Percentiles rank a stretch among this genome's conserved stretches.
Conservation (phyloP, 2,329 filamentous ascomycete genomes). For the Zasmidium cellare region DNA sequence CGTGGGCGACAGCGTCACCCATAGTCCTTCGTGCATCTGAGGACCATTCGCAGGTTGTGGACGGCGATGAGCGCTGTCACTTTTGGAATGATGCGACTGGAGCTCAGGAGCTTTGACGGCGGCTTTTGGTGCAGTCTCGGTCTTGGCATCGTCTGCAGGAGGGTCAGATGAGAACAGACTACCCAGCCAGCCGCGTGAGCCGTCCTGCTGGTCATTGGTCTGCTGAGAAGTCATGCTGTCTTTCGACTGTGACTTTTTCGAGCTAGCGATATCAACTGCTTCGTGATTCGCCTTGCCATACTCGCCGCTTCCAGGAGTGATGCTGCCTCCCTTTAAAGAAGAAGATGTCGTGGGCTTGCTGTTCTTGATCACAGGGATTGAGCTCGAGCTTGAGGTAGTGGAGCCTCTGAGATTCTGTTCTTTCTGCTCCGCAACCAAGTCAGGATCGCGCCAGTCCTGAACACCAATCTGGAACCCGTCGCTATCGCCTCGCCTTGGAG, state of each 20-base stretch:
- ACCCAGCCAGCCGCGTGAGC: constrained; percentile 27
- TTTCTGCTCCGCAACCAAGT: constrained; percentile 56
- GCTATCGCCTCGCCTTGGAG: constrained; percentile 33
- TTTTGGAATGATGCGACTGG: constrained; percentile 14
- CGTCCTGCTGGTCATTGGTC: constrained; percentile 14
- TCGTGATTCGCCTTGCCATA: constrained; percentile 52
- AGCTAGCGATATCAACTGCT: constrained; percentile 21
- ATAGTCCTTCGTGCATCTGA: constrained; percentile 71
- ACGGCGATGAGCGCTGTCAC: constrained; percentile 2
- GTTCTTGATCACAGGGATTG: constrained; percentile 27
- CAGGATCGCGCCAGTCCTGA: constrained; percentile 82
- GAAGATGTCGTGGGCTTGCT: constrained; percentile 24
- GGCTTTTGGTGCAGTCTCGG: constrained; percentile 10
- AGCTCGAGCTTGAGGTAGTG: constrained; percentile 21
- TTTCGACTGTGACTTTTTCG: constrained; percentile 15
- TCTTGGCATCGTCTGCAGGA: constrained; percentile 10
- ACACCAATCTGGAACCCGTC: constrained; percentile 80
- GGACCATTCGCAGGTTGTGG: constrained; percentile 13
- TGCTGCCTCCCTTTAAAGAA: constrained; percentile 60
- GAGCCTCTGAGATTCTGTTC: constrained; percentile 29
- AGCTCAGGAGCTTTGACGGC: constrained; percentile 10
- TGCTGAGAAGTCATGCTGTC: constrained; percentile 19
- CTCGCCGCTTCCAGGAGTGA: constrained; percentile 71
- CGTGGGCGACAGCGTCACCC: constrained; percentile 94
- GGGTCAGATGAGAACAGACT: constrained; percentile 23